These are phyloP conservation scores for Umbelopsis sp. DNA, from an alignment of 192 early-diverging fungal species.

Conservation along the genomic window DNA sequence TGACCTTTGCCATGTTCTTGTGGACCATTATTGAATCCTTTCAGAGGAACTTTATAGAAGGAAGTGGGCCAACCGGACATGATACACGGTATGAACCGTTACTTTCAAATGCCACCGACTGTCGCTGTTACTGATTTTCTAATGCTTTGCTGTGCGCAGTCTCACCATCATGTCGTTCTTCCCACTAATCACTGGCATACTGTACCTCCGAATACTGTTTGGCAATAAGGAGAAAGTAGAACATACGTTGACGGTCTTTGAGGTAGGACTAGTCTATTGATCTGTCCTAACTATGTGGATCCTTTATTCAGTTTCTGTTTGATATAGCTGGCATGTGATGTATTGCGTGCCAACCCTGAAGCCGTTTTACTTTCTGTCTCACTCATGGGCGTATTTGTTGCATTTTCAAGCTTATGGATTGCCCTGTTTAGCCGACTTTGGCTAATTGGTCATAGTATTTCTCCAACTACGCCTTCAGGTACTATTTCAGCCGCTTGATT, in stretches of 20 bases:
- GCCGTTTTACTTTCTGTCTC: slow-evolving; percentile 65
- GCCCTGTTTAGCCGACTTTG: slow-evolving; percentile 67
- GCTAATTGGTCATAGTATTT: slow-evolving; percentile 49
- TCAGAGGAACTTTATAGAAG: slow-evolving; percentile 35
- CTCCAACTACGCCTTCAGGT: slow-evolving; percentile 15
- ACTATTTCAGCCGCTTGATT: neutral
- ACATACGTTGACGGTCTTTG: slow-evolving; percentile 55
- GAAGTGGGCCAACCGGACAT: slow-evolving; percentile 39
- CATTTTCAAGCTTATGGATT: slow-evolving; percentile 69
- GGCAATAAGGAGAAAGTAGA: slow-evolving; percentile 43
- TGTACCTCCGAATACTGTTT: slow-evolving; percentile 43
- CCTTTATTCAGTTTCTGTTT: neutral
- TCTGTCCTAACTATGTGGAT: neutral
- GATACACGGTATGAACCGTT: slow-evolving; percentile 38
- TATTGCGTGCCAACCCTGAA: slow-evolving; percentile 69
- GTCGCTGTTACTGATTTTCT: neutral
- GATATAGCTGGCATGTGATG: slow-evolving; percentile 68
- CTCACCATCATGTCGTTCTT: slow-evolving; percentile 51
- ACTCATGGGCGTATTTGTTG: slow-evolving; percentile 56
- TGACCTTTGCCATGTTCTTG: slow-evolving; percentile 46
- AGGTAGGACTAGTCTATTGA: slow-evolving; percentile 33
- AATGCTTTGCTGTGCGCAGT: slow-evolving; percentile 12
- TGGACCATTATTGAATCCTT: slow-evolving; percentile 54
- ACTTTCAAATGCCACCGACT: neutral
- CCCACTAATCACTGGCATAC: slow-evolving; percentile 44